Base-by-base conservation (phyloP, 768 basidiomycete genomes). In the Leccinum variicolor region DNA sequence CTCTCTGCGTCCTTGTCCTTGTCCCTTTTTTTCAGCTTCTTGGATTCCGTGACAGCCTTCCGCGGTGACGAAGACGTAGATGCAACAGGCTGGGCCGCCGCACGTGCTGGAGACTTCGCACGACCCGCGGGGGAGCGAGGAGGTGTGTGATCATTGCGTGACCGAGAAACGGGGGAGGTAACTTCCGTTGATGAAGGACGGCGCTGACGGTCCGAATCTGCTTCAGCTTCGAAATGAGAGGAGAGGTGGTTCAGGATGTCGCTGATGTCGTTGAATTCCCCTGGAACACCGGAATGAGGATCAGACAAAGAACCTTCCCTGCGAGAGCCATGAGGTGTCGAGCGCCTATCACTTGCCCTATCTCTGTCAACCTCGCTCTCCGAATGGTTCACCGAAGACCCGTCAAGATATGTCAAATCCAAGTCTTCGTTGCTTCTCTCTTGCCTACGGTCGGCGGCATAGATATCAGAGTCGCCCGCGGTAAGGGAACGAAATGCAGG, bases 401-500 rank as follows among this genome's bases (percentile, higher is more conserved):
- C 58, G 79, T 80, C 59, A 75, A 78, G 66, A 52, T 84, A 84
- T 13, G 84, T 66, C 66, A 84, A 79, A 66, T 84, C 83, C 52
- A 83, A 74, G 49, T 78, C 81, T 65, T 84, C 81, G 17, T 79
- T 59, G 66, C 71, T 64, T 70, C 76, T 62, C 70, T 77, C 60
- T 69, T 50, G 68, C n/a, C 53, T 21, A 19, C 54, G 61, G 31
- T 67, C 66, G 9, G 59, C 26, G 45, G 52, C 45, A 58, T 67
- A 74, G 14, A 53, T 53, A 46, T 69, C 67, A 17, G 50, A 54
- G 43, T 72, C 71, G 48, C 76, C 81, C 36, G 84, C 83, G 17
- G 86, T 90, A 17, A 90, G 81, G 14, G 87, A 89, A 69, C 90
- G 89, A 66, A 91, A 91, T 2, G 89, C 84, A 50, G 90, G 88